These are phyloP conservation scores for Helianthus tuberosus DNA, from an alignment of 129 eudicot species.

Conservation along the genomic window DNA sequence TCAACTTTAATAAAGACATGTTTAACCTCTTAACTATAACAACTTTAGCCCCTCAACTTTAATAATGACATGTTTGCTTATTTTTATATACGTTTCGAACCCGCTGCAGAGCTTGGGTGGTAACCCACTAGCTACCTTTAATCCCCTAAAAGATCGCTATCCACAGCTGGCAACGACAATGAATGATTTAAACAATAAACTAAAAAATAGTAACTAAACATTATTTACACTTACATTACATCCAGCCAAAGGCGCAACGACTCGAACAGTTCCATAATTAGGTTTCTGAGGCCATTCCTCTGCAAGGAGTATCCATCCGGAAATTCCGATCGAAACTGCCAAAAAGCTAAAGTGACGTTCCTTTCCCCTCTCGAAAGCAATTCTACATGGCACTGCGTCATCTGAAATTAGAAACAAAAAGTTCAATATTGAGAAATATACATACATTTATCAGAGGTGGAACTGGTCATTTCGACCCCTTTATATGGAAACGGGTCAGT, in stretches of 20 bases:
- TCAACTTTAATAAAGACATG: too few relatives aligned
- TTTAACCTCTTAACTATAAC: too few relatives aligned
- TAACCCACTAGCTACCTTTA: not conserved
- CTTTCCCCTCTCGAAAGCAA: constrained; percentile 96
- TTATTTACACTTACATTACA: constrained; percentile 61
- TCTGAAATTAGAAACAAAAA: constrained; percentile 41
- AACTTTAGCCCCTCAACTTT: too few relatives aligned
- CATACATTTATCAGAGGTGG: not conserved
- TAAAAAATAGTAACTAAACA: not conserved
- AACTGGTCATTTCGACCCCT: not conserved
- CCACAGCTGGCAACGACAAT: not conserved
- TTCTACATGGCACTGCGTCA: constrained; percentile 93
- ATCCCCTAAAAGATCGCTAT: not conserved
- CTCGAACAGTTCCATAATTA: constrained; percentile 66
- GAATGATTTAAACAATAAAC: not conserved
- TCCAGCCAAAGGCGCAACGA: constrained; percentile 88
- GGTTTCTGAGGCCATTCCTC: constrained; percentile 68
- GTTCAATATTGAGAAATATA: not conserved
- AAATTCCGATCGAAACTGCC: constrained; percentile 66
- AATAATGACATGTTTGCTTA: too few relatives aligned
- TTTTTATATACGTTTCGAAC: too few relatives aligned
- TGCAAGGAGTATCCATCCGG: constrained; percentile 88
- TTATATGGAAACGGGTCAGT: not conserved
- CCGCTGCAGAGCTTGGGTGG: too few relatives aligned
- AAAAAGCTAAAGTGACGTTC: constrained; percentile 79